Conservation (phyloP, 345 rosid genomes). For the Dovyalis caffra region DNA sequence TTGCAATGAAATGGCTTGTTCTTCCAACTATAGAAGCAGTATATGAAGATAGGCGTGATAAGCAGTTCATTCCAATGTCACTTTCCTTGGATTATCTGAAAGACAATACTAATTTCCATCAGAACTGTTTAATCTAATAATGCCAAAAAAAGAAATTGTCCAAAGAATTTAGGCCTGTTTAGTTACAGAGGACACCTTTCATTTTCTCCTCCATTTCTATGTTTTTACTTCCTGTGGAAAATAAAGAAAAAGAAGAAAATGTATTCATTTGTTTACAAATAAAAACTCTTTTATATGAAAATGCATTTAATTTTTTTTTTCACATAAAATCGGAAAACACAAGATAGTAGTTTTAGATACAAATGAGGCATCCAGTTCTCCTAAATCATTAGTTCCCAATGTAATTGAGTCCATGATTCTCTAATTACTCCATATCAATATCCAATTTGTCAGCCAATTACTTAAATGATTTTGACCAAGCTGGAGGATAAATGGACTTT, state of each 20-base stretch:
- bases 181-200: neutral
- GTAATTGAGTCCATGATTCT: neutral
- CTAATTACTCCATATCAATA: neutral
- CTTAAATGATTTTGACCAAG: neutral
- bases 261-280: neutral
- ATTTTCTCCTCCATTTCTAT: neutral
- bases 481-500: neutral
- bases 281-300: neutral
- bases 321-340: neutral
- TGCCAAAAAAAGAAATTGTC: no score
- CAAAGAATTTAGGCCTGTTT: neutral
- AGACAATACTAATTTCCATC: neutral
- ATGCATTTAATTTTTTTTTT: neutral
- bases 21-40: conserved; percentile 44
- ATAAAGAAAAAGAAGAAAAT: neutral
- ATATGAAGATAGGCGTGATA: conserved; percentile 52
- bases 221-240: neutral
- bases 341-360: neutral
- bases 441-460: neutral
- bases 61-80: conserved; percentile 44
- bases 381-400: no score
- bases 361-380: neutral
- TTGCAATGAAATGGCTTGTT: conserved; percentile 31
- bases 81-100: neutral
- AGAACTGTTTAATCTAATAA: neutral